Evolutionary conservation across 2,329 filamentous ascomycete genomes (phyloP).

Genomic region (Trichoderma sp.): DNA sequence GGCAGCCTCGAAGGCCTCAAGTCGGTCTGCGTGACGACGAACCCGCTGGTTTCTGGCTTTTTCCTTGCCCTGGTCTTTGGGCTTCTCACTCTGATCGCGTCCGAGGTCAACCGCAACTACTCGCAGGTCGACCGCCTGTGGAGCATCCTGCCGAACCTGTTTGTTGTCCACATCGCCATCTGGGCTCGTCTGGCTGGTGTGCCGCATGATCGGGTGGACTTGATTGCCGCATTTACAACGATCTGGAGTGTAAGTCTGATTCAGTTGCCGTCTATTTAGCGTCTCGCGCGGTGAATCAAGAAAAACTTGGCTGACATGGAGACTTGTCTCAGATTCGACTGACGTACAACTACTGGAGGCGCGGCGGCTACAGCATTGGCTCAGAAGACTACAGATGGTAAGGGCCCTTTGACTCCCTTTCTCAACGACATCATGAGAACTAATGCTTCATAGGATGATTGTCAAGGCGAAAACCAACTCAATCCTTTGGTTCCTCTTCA

Average conservation of each 20-base stretch:
- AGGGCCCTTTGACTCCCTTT: slow-evolving; percentile 5
- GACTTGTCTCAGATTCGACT: slow-evolving; percentile 62
- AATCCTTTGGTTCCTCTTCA: slow-evolving; percentile 77
- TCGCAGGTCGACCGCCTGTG: slow-evolving; percentile 95
- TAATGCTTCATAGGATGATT: slow-evolving; percentile 57
- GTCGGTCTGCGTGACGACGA: slow-evolving; percentile 78
- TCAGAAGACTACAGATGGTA: slow-evolving; percentile 93
- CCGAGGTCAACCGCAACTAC: slow-evolving; percentile 89
- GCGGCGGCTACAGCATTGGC: slow-evolving; percentile 84
- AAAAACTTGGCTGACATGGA: not conserved
- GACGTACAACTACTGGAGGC: slow-evolving; percentile 96
- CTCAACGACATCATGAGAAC: not conserved
- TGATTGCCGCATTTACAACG: slow-evolving; percentile 67
- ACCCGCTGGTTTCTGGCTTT: slow-evolving; percentile 77
- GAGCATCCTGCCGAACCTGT: slow-evolving; percentile 86
- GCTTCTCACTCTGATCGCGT: slow-evolving; percentile 69
- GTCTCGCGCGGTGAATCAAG: not conserved
- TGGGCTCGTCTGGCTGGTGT: slow-evolving; percentile 79
- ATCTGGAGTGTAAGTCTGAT: slow-evolving; percentile 74
- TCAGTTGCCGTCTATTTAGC: not conserved
- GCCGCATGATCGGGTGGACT: slow-evolving; percentile 69
- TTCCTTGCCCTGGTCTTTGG: slow-evolving; percentile 72
- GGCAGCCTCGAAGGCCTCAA: slow-evolving; percentile 63
- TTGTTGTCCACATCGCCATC: slow-evolving; percentile 79
- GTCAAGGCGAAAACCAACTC: slow-evolving; percentile 66